Conservation (phyloP, 495 filamentous ascomycete species). For the Delitschia confertaspora region DNA sequence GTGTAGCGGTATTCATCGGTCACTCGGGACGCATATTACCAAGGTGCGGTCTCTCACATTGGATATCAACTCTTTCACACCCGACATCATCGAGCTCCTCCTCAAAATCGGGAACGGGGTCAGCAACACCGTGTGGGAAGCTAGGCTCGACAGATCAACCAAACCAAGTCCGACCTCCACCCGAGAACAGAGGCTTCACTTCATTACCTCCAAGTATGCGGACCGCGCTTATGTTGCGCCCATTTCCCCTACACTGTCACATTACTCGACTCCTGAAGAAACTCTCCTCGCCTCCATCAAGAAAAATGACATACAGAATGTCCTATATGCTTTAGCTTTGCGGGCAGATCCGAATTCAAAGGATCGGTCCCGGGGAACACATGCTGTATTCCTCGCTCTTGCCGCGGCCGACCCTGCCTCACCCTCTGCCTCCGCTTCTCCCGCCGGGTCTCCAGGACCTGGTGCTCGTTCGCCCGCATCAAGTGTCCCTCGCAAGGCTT, state of each 20-base stretch:
- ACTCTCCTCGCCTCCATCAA: constrained; percentile 89
- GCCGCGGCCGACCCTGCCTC: constrained; percentile 87
- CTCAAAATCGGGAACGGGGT: constrained; percentile 86
- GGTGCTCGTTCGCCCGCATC: constrained; percentile 24
- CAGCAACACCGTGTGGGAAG: constrained; percentile 96
- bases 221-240: constrained; percentile 72
- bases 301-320: constrained; percentile 83
- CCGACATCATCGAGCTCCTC: constrained; percentile 91
- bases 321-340: constrained; percentile 83
- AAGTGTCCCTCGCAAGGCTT: constrained; percentile 43
- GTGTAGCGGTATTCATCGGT: constrained; percentile 95
- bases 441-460: constrained; percentile 35
- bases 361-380: constrained; percentile 81
- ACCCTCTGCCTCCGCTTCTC: constrained; percentile 44
- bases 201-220: constrained; percentile 92
- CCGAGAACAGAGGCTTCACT: constrained; percentile 79
- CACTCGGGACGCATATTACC: constrained; percentile 93
- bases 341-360: constrained; percentile 77
- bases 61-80: constrained; percentile 90
- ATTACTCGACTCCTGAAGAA: constrained; percentile 75
- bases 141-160: constrained; percentile 56
- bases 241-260: constrained; percentile 64
- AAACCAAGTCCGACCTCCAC: constrained; percentile 71
- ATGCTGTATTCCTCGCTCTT: constrained; percentile 81
- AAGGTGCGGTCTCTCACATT: constrained; percentile 94